Conservation (phyloP, 2,329 filamentous ascomycete species). For the Aspergillus bombycis region DNA sequence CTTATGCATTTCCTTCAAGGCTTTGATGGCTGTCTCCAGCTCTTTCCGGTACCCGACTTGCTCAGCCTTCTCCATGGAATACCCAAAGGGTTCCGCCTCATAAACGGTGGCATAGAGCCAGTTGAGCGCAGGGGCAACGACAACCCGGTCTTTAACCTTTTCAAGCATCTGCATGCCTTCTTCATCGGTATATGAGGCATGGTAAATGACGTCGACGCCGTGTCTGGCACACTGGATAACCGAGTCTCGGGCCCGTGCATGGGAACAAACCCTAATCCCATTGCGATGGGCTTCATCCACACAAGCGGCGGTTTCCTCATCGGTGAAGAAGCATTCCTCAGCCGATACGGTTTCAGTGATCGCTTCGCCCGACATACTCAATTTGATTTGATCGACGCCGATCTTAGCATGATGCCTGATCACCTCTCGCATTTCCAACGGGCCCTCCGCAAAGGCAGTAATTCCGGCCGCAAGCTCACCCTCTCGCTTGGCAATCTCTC, state of each 20-base stretch:
- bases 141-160: slow-evolving; percentile 41
- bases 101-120: slow-evolving; percentile 46
- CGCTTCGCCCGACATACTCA: slow-evolving; percentile 48
- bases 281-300: slow-evolving; percentile 51
- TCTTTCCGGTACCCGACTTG: slow-evolving; percentile 50
- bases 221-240: slow-evolving; percentile 49
- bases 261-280: slow-evolving; percentile 44
- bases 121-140: slow-evolving; percentile 50
- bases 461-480: slow-evolving; percentile 50
- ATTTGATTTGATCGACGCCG: slow-evolving; percentile 50
- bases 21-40: slow-evolving; percentile 43
- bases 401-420: slow-evolving; percentile 41
- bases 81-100: slow-evolving; percentile 46
- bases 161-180: slow-evolving; percentile 39
- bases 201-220: slow-evolving; percentile 54
- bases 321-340: slow-evolving; percentile 51
- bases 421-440: slow-evolving; percentile 45
- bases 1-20: slow-evolving; percentile 49
- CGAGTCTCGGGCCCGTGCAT: slow-evolving; percentile 50
- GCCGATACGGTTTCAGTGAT: slow-evolving; percentile 38
- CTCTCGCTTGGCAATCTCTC: slow-evolving; percentile 51
- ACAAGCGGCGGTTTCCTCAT: slow-evolving; percentile 52
- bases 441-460: slow-evolving; percentile 48
- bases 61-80: slow-evolving; percentile 47
- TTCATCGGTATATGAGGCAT: slow-evolving; percentile 51